Conservation (phyloP, 306 rosid species). For the Quercus gilva region DNA sequence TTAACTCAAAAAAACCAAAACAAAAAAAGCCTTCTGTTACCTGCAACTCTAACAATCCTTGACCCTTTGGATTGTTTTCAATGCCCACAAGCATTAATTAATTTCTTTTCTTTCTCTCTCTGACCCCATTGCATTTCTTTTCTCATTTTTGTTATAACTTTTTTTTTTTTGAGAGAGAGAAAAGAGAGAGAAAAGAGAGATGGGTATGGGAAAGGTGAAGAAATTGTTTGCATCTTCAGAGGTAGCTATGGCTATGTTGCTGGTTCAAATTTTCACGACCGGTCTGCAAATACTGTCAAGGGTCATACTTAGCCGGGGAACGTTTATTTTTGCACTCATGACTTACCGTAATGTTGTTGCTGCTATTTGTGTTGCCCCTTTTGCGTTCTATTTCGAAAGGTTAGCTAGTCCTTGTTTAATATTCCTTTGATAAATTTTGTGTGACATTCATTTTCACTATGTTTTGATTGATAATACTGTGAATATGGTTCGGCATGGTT, state of each 20-base stretch:
- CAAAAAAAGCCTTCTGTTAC: too few species aligned
- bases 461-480: neutral
- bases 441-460: neutral
- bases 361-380: constrained; percentile 60
- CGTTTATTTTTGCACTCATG: constrained; percentile 59
- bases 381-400: constrained; percentile 68
- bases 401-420: neutral
- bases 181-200: neutral
- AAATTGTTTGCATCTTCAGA: constrained; percentile 34
- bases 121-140: too few species aligned
- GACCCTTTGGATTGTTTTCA: too few species aligned
- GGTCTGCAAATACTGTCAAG: constrained; percentile 63
- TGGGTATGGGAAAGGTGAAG: neutral
- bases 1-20: too few species aligned
- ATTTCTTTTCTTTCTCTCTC: too few species aligned
- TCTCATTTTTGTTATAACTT: too few species aligned
- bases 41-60: too few species aligned
- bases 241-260: constrained; percentile 39
- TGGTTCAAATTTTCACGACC: constrained; percentile 43
- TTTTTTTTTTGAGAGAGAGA: too few species aligned
- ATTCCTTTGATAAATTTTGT: neutral
- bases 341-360: constrained; percentile 61
- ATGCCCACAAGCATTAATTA: too few species aligned
- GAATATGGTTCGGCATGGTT: constrained; percentile 3
- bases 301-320: constrained; percentile 38